These are phyloP conservation scores for Flaveria robusta DNA, from an alignment of 129 eudicot species.

Conservation along the genomic window DNA sequence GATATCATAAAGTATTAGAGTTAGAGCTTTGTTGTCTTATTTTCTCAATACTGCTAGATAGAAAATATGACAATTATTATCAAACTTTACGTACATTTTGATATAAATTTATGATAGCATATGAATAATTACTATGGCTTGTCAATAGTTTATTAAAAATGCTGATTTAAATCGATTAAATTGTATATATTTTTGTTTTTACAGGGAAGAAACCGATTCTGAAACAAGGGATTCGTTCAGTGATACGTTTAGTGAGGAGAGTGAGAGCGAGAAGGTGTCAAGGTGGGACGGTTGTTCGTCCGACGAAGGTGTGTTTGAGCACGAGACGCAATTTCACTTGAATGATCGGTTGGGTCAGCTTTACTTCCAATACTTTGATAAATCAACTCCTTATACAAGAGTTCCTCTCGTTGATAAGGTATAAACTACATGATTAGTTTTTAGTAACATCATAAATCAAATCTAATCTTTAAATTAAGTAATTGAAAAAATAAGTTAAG, in stretches of 20 bases:
- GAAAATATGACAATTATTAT: too few species aligned
- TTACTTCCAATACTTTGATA: slow-evolving; percentile 63
- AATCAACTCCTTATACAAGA: slow-evolving; percentile 68
- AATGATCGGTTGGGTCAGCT: slow-evolving; percentile 66
- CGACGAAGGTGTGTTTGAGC: slow-evolving; percentile 70
- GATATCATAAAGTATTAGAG: too few species aligned
- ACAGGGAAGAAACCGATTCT: slow-evolving; percentile 78
- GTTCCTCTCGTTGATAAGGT: slow-evolving; percentile 70
- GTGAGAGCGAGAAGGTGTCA: slow-evolving; percentile 83
- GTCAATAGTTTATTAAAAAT: too few species aligned
- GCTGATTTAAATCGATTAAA: too few species aligned
- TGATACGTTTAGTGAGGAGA: slow-evolving; percentile 86
- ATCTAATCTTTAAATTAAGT: not conserved
- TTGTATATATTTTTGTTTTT: not conserved
- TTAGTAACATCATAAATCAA: not conserved
- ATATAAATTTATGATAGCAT: not conserved
- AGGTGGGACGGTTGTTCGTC: slow-evolving; percentile 94
- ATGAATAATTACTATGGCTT: not conserved
- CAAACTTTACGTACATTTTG: not conserved
- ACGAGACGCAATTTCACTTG: slow-evolving; percentile 48
- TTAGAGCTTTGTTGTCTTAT: too few species aligned
- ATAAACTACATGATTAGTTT: not conserved
- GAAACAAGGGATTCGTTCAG: slow-evolving; percentile 88
- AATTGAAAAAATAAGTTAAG: not conserved
- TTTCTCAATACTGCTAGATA: too few species aligned